phyloP scores from a whole-genome alignment of 345 rosid species.

The Brassica napus region DNA sequence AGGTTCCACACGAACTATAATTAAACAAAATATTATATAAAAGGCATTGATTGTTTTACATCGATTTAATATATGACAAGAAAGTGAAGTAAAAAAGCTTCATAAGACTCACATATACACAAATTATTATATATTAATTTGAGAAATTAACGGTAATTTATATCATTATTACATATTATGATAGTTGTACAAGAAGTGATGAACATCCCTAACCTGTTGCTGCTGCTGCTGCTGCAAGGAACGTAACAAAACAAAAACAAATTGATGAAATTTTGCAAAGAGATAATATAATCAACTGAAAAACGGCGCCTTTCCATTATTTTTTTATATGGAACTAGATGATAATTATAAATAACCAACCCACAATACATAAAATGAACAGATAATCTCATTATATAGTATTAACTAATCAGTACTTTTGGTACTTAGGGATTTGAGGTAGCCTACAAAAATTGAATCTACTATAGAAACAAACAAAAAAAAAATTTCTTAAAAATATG shows the following conservation, averaged over 20 bases:
- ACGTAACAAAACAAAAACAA: background rate
- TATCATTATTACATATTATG: slow-evolving; percentile 12
- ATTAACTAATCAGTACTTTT: background rate
- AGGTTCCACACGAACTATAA: background rate
- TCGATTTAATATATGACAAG: background rate
- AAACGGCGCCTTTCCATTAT: slow-evolving; percentile 6
- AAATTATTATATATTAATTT: background rate
- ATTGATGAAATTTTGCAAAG: slow-evolving; percentile 7
- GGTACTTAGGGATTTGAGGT: background rate
- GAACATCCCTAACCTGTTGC: slow-evolving; percentile 31
- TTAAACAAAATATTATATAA: slow-evolving; percentile 1
- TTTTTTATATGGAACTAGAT: slow-evolving; percentile 10
- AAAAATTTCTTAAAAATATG: background rate
- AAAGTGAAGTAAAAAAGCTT: slow-evolving; percentile 3
- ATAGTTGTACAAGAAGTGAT: slow-evolving; percentile 25
- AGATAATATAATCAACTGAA: background rate
- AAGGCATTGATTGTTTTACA: slow-evolving; percentile 1
- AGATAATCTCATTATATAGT: background rate
- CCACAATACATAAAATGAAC: slow-evolving; percentile 3
- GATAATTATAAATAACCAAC: background rate
- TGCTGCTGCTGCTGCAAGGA: slow-evolving; percentile 31
- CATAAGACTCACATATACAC: slow-evolving; percentile 16
- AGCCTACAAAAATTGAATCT: background rate
- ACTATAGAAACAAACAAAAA: background rate
- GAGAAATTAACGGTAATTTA: background rate